phyloP scores from a whole-genome alignment of 805 yeast genomes.

The Helenozyma baotianmanensis region DNA sequence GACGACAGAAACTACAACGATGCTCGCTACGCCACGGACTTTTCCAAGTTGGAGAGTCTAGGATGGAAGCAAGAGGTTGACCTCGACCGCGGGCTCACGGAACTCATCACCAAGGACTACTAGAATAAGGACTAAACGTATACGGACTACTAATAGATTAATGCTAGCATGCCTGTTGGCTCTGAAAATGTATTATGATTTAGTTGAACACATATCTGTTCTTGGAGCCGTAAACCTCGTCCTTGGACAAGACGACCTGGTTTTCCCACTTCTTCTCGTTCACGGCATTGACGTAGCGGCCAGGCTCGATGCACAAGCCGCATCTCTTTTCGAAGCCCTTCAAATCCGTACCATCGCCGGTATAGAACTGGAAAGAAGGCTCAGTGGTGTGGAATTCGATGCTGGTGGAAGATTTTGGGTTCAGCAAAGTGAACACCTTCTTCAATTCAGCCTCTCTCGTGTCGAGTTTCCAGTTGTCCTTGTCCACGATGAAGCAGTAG shows the following conservation, averaged over 20 bases:
- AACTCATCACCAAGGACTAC: slow-evolving; percentile 3
- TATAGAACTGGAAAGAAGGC: slow-evolving; percentile 62
- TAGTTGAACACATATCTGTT: slow-evolving; percentile 27
- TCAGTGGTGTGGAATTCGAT: slow-evolving; percentile 52
- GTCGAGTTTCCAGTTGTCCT: slow-evolving; percentile 34
- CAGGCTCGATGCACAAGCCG: slow-evolving; percentile 63
- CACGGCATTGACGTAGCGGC: slow-evolving; percentile 54
- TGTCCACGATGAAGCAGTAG: slow-evolving; percentile 47
- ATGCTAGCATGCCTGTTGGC: too few species aligned
- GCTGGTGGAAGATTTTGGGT: slow-evolving; percentile 40
- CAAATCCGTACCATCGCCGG: slow-evolving; percentile 46
- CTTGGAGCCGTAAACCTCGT: slow-evolving; percentile 50
- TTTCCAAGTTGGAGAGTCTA: slow-evolving; percentile 17
- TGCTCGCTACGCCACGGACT: slow-evolving; percentile 22
- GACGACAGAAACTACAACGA: slow-evolving; percentile 34
- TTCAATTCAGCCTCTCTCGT: slow-evolving; percentile 39
- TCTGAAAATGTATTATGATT: too few species aligned
- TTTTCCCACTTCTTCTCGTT: slow-evolving; percentile 42
- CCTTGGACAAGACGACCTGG: slow-evolving; percentile 45
- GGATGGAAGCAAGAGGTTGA: slow-evolving; percentile 30
- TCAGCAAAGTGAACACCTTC: slow-evolving; percentile 39
- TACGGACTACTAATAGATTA: too few species aligned
- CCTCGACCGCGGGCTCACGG: slow-evolving; percentile 19
- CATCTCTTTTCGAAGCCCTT: slow-evolving; percentile 20
- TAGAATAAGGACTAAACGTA: too few species aligned